These are phyloP conservation scores for Sindora glabra DNA, from an alignment of 306 rosid genomes.

Conservation along the genomic window DNA sequence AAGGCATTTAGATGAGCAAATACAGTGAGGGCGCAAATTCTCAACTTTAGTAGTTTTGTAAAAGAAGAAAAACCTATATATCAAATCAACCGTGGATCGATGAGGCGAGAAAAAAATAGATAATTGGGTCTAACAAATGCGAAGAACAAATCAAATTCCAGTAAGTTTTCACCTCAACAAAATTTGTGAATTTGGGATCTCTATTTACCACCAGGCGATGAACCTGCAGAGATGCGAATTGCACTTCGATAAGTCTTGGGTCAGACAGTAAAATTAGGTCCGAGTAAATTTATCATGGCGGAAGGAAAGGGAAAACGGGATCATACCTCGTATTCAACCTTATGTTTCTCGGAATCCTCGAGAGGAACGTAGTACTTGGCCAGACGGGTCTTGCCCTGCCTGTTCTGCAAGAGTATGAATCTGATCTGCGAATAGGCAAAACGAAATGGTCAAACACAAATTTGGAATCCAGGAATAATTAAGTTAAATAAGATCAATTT, in stretches of 20 bases:
- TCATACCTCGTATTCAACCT: constrained; percentile 93
- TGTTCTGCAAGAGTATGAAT: constrained; percentile 83
- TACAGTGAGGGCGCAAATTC: too few relatives aligned
- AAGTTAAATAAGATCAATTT: not conserved
- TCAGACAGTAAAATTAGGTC: not conserved
- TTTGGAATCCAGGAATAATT: not conserved
- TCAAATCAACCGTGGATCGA: too few relatives aligned
- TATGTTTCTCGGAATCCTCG: constrained; percentile 95
- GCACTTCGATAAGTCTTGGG: too few relatives aligned
- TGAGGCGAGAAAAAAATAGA: not conserved
- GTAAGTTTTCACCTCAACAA: constrained; percentile 61
- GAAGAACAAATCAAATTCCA: not conserved
- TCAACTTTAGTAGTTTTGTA: too few relatives aligned
- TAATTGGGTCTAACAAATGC: not conserved
- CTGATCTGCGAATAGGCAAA: constrained; percentile 64
- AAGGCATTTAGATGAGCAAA: too few relatives aligned
- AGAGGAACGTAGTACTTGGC: constrained; percentile 96
- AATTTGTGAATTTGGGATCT: constrained; percentile 94
- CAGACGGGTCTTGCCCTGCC: constrained; percentile 89
- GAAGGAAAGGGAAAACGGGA: not conserved
- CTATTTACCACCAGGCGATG: constrained; percentile 97
- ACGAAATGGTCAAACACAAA: not conserved
- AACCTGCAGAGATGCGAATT: constrained; percentile 42
- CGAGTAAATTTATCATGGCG: not conserved
- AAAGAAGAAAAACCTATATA: too few relatives aligned